phyloP scores from a whole-genome alignment of 2,329 filamentous ascomycete genomes.

The Elsinoe necatrix region DNA sequence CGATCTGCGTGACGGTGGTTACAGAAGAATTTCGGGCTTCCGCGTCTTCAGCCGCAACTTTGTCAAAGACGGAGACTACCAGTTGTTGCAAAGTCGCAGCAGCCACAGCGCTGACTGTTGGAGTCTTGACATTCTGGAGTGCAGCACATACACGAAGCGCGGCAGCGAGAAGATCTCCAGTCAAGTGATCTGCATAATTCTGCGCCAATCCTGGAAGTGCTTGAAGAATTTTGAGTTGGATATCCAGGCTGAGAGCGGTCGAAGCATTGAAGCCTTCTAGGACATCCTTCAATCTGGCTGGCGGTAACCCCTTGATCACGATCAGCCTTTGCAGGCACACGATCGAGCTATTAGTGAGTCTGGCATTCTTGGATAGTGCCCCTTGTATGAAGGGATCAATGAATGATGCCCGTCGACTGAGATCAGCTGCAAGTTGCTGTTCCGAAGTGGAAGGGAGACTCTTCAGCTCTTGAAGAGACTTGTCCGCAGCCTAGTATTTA shows the following conservation, averaged over 20 bases:
- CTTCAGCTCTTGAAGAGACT: slow-evolving; percentile 84
- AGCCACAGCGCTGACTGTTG: slow-evolving; percentile 89
- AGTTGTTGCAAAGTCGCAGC: slow-evolving; percentile 94
- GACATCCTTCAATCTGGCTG: slow-evolving; percentile 72
- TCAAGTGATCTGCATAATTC: slow-evolving; percentile 76
- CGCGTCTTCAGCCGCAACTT: slow-evolving; percentile 76
- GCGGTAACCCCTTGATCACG: slow-evolving; percentile 69
- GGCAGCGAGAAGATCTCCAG: slow-evolving; percentile 70
- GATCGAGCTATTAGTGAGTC: slow-evolving; percentile 79
- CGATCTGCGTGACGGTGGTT: slow-evolving; percentile 57
- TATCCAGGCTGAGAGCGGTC: slow-evolving; percentile 64
- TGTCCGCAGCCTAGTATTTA: slow-evolving; percentile 61
- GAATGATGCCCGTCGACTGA: slow-evolving; percentile 73
- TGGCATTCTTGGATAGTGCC: slow-evolving; percentile 80
- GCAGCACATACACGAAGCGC: slow-evolving; percentile 86
- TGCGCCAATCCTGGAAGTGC: slow-evolving; percentile 81
- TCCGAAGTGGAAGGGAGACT: slow-evolving; percentile 65
- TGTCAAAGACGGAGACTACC: slow-evolving; percentile 86
- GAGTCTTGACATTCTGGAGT: slow-evolving; percentile 83
- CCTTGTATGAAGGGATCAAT: slow-evolving; percentile 91
- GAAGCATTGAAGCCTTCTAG: slow-evolving; percentile 82
- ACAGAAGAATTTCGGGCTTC: slow-evolving; percentile 36
- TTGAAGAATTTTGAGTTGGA: slow-evolving; percentile 93
- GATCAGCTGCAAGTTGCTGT: slow-evolving; percentile 71
- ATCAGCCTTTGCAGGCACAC: slow-evolving; percentile 84